A percentile compares a stretch with the other conserved stretches of the same genome.
phyloP scores from a whole-genome alignment of 2,329 filamentous ascomycete genomes.

The Colletotrichum sojae region DNA sequence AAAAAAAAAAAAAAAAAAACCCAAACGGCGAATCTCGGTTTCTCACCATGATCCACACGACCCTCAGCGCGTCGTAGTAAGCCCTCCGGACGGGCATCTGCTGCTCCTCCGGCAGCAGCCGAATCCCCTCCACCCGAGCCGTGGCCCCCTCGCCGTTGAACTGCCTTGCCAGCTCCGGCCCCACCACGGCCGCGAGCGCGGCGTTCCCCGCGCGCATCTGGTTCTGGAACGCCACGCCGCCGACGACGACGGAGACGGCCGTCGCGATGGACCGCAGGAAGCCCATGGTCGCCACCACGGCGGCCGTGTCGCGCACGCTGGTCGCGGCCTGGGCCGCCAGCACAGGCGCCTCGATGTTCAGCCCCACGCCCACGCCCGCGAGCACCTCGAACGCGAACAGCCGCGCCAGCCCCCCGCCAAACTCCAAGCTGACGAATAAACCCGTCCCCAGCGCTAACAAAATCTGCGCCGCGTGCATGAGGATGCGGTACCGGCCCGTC shows the following conservation, averaged over 20 bases:
- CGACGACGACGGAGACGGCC: slow-evolving; percentile 77
- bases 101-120: slow-evolving; percentile 11
- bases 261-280: slow-evolving; percentile 80
- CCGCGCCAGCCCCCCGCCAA: slow-evolving; percentile 68
- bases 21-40: too few relatives aligned
- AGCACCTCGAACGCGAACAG: slow-evolving; percentile 74
- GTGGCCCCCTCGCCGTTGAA: slow-evolving; percentile 70
- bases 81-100: slow-evolving; percentile 45
- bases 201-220: slow-evolving; percentile 72
- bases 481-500: slow-evolving; percentile 75
- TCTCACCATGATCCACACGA: slow-evolving; percentile 49
- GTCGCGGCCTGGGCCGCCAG: slow-evolving; percentile 77
- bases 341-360: slow-evolving; percentile 78
- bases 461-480: slow-evolving; percentile 71
- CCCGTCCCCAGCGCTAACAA: slow-evolving; percentile 77
- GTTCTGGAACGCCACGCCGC: slow-evolving; percentile 84
- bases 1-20: too few relatives aligned
- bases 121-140: not conserved
- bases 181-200: slow-evolving; percentile 64
- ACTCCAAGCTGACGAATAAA: slow-evolving; percentile 72
- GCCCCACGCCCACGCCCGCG: slow-evolving; percentile 74
- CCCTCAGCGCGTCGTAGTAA: slow-evolving; percentile 45
- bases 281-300: slow-evolving; percentile 75
- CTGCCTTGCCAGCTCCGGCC: slow-evolving; percentile 60
- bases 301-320: slow-evolving; percentile 74